These are phyloP conservation scores for Paraphaeosphaeria minitans DNA, from an alignment of 2,329 filamentous ascomycete genomes.

Conservation along the genomic window DNA sequence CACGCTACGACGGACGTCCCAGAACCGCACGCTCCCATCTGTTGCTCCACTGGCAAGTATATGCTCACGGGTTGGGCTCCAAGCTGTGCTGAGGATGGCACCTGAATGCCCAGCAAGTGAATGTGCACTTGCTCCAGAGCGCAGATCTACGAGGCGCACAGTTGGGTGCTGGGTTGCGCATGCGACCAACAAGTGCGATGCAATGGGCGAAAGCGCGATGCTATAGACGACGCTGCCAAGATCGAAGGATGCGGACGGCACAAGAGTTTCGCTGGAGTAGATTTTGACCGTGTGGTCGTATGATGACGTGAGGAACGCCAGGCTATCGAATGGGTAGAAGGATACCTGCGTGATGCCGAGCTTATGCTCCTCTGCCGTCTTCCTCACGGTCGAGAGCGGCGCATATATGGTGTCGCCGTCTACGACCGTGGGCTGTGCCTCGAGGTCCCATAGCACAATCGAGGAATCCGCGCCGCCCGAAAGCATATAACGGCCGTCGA, in stretches of 20 bases:
- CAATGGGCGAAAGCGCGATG: slow-evolving; percentile 76
- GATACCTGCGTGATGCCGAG: slow-evolving; percentile 76
- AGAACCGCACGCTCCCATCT: slow-evolving; percentile 82
- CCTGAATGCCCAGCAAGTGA: slow-evolving; percentile 57
- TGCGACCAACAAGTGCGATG: slow-evolving; percentile 77
- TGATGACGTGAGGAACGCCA: slow-evolving; percentile 76
- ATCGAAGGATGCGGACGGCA: slow-evolving; percentile 68
- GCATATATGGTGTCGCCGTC: slow-evolving; percentile 26
- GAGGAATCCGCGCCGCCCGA: slow-evolving; percentile 87
- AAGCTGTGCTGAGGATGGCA: slow-evolving; percentile 67
- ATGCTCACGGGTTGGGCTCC: slow-evolving; percentile 82
- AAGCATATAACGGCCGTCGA: slow-evolving; percentile 78
- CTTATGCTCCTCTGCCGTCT: slow-evolving; percentile 56
- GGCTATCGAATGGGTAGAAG: slow-evolving; percentile 79
- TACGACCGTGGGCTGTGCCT: slow-evolving; percentile 45
- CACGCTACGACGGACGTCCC: slow-evolving; percentile 83
- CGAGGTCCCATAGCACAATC: slow-evolving; percentile 86
- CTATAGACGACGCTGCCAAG: slow-evolving; percentile 73
- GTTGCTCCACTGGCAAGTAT: slow-evolving; percentile 82
- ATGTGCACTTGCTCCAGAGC: slow-evolving; percentile 72
- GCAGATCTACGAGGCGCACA: slow-evolving; percentile 83
- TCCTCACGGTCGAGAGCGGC: slow-evolving; percentile 35
- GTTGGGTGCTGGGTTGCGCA: slow-evolving; percentile 86
- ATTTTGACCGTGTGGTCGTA: slow-evolving; percentile 79
- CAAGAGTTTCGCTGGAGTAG: slow-evolving; percentile 69